These are phyloP conservation scores for Bocquillonia castaneifolia DNA, from an alignment of 441 rosid species.

Conservation along the genomic window DNA sequence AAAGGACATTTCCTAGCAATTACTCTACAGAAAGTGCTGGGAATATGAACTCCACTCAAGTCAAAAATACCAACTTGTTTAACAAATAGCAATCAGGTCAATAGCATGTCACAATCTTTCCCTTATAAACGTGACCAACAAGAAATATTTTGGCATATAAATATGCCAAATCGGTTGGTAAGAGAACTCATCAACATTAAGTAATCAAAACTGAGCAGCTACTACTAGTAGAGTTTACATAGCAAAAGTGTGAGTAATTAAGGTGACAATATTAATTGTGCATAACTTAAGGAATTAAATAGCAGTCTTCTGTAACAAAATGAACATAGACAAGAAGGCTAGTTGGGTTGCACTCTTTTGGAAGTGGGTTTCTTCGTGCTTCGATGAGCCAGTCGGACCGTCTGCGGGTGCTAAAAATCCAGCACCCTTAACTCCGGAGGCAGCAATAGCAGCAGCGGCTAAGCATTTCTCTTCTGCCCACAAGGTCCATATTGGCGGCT, in stretches of 20 bases:
- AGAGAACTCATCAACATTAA: background rate
- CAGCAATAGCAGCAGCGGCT: constrained; percentile 25
- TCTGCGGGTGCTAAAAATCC: background rate
- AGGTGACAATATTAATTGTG: too few relatives aligned
- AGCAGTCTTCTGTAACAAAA: constrained; percentile 14
- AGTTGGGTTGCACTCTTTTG: constrained; percentile 5
- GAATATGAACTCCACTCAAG: too few relatives aligned
- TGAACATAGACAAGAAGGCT: constrained; percentile 9
- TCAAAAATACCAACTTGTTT: background rate
- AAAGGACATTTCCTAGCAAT: background rate
- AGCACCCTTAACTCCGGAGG: constrained; percentile 18
- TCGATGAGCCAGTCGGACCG: background rate
- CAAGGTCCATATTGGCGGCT: constrained; percentile 30
- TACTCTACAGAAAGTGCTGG: background rate
- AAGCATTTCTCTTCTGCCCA: constrained; percentile 39
- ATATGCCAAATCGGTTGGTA: background rate
- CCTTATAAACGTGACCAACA: constrained; percentile 7
- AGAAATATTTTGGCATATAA: constrained; percentile 8
- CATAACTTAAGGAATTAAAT: too few relatives aligned
- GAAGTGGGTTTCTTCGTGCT: constrained; percentile 8
- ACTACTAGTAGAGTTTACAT: too few relatives aligned
- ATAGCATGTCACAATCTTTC: background rate
- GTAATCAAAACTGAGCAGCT: background rate
- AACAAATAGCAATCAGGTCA: background rate
- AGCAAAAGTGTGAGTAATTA: too few relatives aligned